Percentiles rank a stretch among this genome's conserved stretches.
Evolutionary conservation across 805 yeast genomes (phyloP).

Genomic region (Jamesozyma spencerorum): DNA sequence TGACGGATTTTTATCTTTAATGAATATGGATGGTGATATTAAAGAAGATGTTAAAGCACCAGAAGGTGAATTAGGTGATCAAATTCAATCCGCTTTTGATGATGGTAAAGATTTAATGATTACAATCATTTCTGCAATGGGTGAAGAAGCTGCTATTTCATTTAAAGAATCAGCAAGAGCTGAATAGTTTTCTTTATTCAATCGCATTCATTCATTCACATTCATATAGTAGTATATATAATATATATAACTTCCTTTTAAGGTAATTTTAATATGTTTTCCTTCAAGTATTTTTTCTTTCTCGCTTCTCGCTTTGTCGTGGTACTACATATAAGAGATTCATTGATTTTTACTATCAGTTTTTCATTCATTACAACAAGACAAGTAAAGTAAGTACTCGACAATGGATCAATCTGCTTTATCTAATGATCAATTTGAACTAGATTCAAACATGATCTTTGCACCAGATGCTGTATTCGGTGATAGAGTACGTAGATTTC

Average conservation of each 20-base stretch:
- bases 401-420: constrained; percentile 6
- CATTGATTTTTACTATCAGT: no score
- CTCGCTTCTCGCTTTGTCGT: neutral
- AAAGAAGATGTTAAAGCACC: constrained; percentile 97
- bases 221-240: no score
- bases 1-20: constrained; percentile 90
- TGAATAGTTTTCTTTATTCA: constrained; percentile 11
- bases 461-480: constrained; percentile 45
- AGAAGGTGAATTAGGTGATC: constrained; percentile 93
- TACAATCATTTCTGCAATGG: constrained; percentile 95
- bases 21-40: constrained; percentile 94
- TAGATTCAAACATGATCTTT: constrained; percentile 9
- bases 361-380: no score
- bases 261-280: neutral
- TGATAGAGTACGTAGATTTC: constrained; percentile 81
- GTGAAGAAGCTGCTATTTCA: constrained; percentile 97
- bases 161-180: constrained; percentile 93
- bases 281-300: neutral
- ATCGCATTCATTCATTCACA: neutral
- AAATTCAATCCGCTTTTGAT: constrained; percentile 82
- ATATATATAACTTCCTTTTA: neutral
- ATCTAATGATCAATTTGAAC: constrained; percentile 4
- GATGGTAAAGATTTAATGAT: constrained; percentile 95
- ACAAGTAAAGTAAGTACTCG: neutral
- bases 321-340: neutral